phyloP scores from a whole-genome alignment of 495 filamentous ascomycete genomes.

The Pyrenula massariospora region DNA sequence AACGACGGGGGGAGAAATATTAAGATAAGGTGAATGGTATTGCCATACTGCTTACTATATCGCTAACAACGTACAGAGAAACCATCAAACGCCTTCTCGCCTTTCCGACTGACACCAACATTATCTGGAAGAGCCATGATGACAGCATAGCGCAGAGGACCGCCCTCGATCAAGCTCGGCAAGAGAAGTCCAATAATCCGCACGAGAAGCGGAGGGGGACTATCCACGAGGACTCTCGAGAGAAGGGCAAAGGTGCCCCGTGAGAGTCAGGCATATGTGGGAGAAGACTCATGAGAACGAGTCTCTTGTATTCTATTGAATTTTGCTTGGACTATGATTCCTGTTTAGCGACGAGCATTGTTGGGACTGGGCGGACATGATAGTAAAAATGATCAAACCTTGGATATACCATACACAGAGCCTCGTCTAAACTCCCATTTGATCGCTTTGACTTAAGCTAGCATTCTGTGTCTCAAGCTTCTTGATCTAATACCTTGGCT shows the following conservation, averaged over 20 bases:
- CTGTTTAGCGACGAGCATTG: neutral
- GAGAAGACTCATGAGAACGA: slow-evolving; percentile 1
- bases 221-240: slow-evolving; percentile 31
- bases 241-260: slow-evolving; percentile 28
- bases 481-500: too few relatives aligned
- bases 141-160: slow-evolving; percentile 70
- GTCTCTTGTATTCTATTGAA: slow-evolving; percentile 10
- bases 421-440: neutral
- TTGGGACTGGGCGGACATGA: neutral
- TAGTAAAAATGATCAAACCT: neutral
- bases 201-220: slow-evolving; percentile 33
- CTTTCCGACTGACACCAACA: slow-evolving; percentile 77
- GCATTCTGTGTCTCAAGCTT: too few relatives aligned
- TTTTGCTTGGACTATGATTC: slow-evolving; percentile 8
- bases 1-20: slow-evolving; percentile 86
- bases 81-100: slow-evolving; percentile 80
- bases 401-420: neutral
- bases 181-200: slow-evolving; percentile 48
- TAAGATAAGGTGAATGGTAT: slow-evolving; percentile 71
- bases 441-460: neutral
- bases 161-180: slow-evolving; percentile 70
- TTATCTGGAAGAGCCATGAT: slow-evolving; percentile 89
- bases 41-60: slow-evolving; percentile 1
- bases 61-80: slow-evolving; percentile 46
- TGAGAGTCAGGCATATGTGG: neutral